Conservation (phyloP, 768 basidiomycete species). For the Suillus variegatus region DNA sequence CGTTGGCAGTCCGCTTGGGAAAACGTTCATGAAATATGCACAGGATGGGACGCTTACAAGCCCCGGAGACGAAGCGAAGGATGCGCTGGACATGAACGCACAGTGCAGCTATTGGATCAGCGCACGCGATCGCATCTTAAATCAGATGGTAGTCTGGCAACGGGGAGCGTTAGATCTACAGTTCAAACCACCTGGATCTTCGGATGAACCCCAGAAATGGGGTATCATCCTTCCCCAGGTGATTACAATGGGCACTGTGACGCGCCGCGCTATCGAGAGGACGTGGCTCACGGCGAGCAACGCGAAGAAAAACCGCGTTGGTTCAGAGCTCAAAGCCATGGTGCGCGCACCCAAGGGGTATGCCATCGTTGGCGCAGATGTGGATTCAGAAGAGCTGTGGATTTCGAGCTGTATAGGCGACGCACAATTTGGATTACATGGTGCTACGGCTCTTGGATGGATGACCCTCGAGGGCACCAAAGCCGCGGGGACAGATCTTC, state of each 20-base stretch:
- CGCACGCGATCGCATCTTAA: conserved; percentile 85
- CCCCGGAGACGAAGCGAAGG: conserved; percentile 76
- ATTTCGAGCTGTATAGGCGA: conserved; percentile 99
- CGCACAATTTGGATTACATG: conserved; percentile 95
- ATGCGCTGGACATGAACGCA: conserved; percentile 88
- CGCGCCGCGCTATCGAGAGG: conserved; percentile 94
- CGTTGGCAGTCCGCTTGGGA: conserved; percentile 90
- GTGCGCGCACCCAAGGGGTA: conserved; percentile 92
- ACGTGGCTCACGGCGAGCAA: conserved; percentile 99
- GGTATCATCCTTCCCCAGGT: conserved; percentile 96
- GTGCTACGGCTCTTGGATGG: conserved; percentile 97
- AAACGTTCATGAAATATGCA: conserved; percentile 86
- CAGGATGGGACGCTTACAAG: conserved; percentile 87
- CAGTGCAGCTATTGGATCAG: conserved; percentile 99
- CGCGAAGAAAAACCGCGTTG: conserved; percentile 96
- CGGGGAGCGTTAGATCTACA: conserved; percentile 52
- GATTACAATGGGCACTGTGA: conserved; percentile 98
- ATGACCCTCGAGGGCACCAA: conserved; percentile 99
- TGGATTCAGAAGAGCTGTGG: conserved; percentile 99
- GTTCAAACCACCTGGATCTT: conserved; percentile 30
- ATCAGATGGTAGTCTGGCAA: conserved; percentile 93
- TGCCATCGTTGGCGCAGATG: conserved; percentile 95
- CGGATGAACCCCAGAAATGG: conserved; percentile 51
- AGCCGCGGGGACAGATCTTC: conserved; percentile 90
- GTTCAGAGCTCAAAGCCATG: conserved; percentile 98